phyloP scores from a whole-genome alignment of 192 early-diverging fungal species.

The Coemansia sp. region DNA sequence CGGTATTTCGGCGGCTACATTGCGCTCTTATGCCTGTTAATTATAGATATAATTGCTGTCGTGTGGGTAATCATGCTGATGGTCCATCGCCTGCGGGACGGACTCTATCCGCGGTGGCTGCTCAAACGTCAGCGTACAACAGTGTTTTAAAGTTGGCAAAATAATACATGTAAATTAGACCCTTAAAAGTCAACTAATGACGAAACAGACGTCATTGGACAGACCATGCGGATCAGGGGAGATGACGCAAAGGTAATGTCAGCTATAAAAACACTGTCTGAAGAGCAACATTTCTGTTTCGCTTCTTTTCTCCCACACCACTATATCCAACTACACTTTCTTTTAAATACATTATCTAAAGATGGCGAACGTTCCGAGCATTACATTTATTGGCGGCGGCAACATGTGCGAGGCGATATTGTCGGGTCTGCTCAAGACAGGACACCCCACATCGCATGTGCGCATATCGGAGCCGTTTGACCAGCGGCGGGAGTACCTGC shows the following conservation, averaged over 20 bases:
- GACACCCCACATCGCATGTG: slow-evolving; percentile 65
- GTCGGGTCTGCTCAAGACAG: slow-evolving; percentile 76
- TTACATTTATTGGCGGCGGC: slow-evolving; percentile 85
- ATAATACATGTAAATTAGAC: too few relatives aligned
- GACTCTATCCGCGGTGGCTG: slow-evolving; percentile 16
- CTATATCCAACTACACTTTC: too few relatives aligned
- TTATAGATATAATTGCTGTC: slow-evolving; percentile 25
- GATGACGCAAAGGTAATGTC: too few relatives aligned
- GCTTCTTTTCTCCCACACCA: too few relatives aligned
- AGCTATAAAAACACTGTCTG: too few relatives aligned
- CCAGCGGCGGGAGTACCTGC: slow-evolving; percentile 62
- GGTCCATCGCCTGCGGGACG: slow-evolving; percentile 34
- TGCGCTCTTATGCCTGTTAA: slow-evolving; percentile 28
- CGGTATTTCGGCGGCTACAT: slow-evolving; percentile 40
- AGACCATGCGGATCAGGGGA: too few relatives aligned
- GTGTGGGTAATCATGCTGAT: slow-evolving; percentile 39
- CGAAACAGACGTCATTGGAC: too few relatives aligned
- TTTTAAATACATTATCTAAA: neutral
- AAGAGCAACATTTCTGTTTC: too few relatives aligned
- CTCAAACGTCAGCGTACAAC: too few relatives aligned
- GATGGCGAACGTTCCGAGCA: slow-evolving; percentile 18
- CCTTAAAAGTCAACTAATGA: too few relatives aligned
- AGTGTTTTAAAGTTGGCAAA: too few relatives aligned
- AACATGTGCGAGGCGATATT: slow-evolving; percentile 95
- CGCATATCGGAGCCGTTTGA: slow-evolving; percentile 77